Conservation (phyloP, 352 stramenopile genomes). For the Poterioochromonas sp. region DNA sequence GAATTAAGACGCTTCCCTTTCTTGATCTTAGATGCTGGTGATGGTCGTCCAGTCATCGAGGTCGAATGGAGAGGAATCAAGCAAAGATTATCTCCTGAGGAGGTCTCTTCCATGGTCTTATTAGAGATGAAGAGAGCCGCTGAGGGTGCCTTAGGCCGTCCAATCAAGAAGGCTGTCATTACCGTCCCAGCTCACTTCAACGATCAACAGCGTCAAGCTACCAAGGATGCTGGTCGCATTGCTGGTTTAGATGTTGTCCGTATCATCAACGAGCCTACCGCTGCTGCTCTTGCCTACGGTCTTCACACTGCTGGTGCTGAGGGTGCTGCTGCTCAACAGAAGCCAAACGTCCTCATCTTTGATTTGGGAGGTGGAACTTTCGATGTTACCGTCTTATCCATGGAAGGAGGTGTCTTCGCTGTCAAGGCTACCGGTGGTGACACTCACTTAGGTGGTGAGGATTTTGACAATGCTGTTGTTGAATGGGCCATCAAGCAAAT, state of each 20-base stretch:
- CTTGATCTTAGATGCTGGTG: slow-evolving; percentile 60
- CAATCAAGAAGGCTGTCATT: slow-evolving; percentile 54
- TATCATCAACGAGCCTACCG: slow-evolving; percentile 51
- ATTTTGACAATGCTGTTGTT: slow-evolving; percentile 56
- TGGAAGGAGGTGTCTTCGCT: slow-evolving; percentile 53
- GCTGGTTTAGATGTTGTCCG: slow-evolving; percentile 43
- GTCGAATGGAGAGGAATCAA: slow-evolving; percentile 66
- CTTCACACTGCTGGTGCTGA: slow-evolving; percentile 40
- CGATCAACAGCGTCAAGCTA: slow-evolving; percentile 47
- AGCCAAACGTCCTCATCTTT: slow-evolving; percentile 54
- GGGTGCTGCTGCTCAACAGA: slow-evolving; percentile 14
- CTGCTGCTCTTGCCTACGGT: slow-evolving; percentile 48
- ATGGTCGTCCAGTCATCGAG: slow-evolving; percentile 65
- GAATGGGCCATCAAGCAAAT: slow-evolving; percentile 69
- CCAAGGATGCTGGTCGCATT: slow-evolving; percentile 45
- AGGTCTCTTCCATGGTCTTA: slow-evolving; percentile 71
- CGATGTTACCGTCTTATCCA: slow-evolving; percentile 54
- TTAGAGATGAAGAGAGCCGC: slow-evolving; percentile 67
- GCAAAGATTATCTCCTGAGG: slow-evolving; percentile 68
- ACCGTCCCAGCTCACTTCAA: slow-evolving; percentile 51
- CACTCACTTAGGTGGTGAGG: slow-evolving; percentile 59
- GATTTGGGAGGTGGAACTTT: slow-evolving; percentile 64
- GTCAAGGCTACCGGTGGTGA: slow-evolving; percentile 57
- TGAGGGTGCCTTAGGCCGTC: slow-evolving; percentile 57
- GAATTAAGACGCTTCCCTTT: slow-evolving; percentile 63